A percentile compares a stretch with the other conserved stretches of the same genome.
Conservation (phyloP, 345 rosid genomes). For the Draba incana region DNA sequence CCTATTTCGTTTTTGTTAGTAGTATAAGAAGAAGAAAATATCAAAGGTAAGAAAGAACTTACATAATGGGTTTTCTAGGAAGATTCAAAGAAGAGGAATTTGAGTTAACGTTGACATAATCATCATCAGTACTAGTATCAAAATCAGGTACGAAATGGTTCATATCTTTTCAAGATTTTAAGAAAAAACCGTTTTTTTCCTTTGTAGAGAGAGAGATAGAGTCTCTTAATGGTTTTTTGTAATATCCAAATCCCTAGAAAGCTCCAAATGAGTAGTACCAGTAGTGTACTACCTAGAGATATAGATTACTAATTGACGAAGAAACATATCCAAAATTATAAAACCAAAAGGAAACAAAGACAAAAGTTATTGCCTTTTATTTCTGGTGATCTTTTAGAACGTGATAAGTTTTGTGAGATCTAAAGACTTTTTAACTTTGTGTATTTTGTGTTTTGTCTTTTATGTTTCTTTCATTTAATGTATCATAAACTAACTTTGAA, state of each 20-base stretch:
- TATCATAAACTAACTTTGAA: not conserved
- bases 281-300: constrained; percentile 1
- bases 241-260: not conserved
- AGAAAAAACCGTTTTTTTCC: not conserved
- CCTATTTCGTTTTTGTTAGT: too few species aligned
- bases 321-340: constrained; percentile 15
- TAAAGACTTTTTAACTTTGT: not conserved
- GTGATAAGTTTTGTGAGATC: too few species aligned
- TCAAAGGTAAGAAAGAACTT: not conserved
- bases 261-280: constrained; percentile 2
- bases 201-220: not conserved
- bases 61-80: constrained; percentile 54
- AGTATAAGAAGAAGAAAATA: not conserved
- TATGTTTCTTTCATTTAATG: constrained; percentile 19
- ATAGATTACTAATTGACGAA: constrained; percentile 18
- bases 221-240: not conserved
- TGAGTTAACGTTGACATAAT: constrained; percentile 40
- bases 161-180: constrained; percentile 36
- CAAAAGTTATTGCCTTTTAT: constrained; percentile 7
- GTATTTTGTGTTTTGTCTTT: constrained; percentile 13
- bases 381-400: not conserved
- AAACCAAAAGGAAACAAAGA: too few species aligned
- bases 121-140: constrained; percentile 51
- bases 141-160: constrained; percentile 77
- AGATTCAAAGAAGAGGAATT: constrained; percentile 43